Conservation (phyloP, 768 basidiomycete genomes). For the Hemileccinum rubropunctum region DNA sequence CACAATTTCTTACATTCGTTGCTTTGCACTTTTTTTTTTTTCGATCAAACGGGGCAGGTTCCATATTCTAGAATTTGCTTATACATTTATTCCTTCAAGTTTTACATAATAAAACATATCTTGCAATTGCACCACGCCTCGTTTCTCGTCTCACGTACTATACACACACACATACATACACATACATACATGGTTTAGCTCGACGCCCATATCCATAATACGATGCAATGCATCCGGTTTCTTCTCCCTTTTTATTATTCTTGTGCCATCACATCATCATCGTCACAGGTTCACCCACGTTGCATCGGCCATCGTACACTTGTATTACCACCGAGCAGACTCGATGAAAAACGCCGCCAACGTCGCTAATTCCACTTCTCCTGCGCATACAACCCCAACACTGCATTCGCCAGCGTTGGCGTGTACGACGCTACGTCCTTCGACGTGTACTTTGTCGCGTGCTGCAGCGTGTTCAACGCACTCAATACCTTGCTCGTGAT, state of each 20-base stretch:
- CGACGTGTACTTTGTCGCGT: slow-evolving; percentile 43
- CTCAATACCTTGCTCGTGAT: slow-evolving; percentile 50
- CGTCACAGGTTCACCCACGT: too few relatives aligned
- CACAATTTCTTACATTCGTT: background rate
- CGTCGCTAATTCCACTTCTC: background rate
- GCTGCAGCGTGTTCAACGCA: slow-evolving; percentile 58
- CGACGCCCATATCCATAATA: too few relatives aligned
- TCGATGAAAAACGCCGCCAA: too few relatives aligned
- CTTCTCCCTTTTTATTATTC: too few relatives aligned
- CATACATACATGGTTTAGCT: too few relatives aligned
- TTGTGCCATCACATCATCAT: too few relatives aligned
- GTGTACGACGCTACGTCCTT: slow-evolving; percentile 58
- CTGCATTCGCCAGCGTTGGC: slow-evolving; percentile 37
- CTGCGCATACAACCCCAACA: slow-evolving; percentile 37
- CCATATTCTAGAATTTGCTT: background rate
- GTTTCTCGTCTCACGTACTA: background rate
- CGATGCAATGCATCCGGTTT: too few relatives aligned
- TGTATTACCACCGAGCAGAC: too few relatives aligned
- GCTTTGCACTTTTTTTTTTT: background rate
- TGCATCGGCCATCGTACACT: too few relatives aligned
- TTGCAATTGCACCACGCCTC: background rate
- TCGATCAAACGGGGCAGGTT: background rate
- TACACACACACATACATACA: background rate
- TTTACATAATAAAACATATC: slow-evolving; percentile 8
- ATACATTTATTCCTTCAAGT: slow-evolving; percentile 21